phyloP scores from a whole-genome alignment of 345 rosid species.

The Populus euphratica region DNA sequence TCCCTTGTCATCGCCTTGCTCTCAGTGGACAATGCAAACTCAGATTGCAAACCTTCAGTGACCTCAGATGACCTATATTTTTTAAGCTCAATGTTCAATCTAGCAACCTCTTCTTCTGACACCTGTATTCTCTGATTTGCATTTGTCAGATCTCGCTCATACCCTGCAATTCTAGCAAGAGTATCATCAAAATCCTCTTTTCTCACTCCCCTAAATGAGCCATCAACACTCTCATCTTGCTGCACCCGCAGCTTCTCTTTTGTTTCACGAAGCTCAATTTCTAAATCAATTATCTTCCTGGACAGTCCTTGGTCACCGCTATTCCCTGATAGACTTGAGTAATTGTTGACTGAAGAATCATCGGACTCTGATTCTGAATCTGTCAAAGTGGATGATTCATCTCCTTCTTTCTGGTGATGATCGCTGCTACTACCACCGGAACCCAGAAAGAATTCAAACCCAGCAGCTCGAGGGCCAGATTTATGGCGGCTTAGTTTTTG shows the following conservation, averaged over 20 bases:
- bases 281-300: conserved; percentile 31
- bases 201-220: conserved; percentile 15
- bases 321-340: conserved; percentile 26
- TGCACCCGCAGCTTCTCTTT: conserved; percentile 25
- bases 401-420: conserved; percentile 49
- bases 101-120: conserved; percentile 56
- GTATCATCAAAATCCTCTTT: conserved; percentile 39
- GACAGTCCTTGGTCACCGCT: conserved; percentile 24
- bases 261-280: conserved; percentile 25
- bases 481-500: conserved; percentile 21
- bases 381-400: conserved; percentile 58
- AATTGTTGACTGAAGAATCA: conserved; percentile 48
- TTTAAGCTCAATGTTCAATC: conserved; percentile 42
- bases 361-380: conserved; percentile 77
- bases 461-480: conserved; percentile 39
- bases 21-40: background rate
- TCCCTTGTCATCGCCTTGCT: conserved; percentile 23
- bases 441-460: conserved; percentile 39
- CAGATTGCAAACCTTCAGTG: background rate
- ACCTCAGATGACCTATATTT: conserved; percentile 26
- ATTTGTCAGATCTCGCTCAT: conserved; percentile 48
- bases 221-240: conserved; percentile 33
- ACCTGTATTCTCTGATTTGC: conserved; percentile 41
- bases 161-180: conserved; percentile 22
- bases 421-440: conserved; percentile 51